Conservation (phyloP, 2,329 filamentous ascomycete species). For the Colletotrichum camelliae region DNA sequence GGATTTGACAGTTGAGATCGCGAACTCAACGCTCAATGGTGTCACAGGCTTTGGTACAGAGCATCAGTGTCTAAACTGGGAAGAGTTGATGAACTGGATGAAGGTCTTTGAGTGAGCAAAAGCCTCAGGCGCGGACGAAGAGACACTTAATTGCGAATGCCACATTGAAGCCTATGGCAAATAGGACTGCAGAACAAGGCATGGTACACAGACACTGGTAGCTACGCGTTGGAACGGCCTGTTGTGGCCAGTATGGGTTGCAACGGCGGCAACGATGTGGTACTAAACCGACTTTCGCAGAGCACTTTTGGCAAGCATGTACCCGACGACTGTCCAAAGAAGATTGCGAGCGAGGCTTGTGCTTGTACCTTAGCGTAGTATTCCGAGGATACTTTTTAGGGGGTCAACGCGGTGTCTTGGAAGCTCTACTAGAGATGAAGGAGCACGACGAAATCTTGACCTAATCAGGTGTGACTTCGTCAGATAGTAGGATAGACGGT, state of each 20-base stretch:
- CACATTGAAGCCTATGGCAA: background rate
- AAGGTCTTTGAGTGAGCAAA: background rate
- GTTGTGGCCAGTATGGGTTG: background rate
- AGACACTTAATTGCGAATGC: background rate
- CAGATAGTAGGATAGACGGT: background rate
- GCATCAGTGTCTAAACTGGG: background rate
- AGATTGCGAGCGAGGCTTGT: background rate
- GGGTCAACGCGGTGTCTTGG: background rate
- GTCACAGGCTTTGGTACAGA: background rate
- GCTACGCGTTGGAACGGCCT: background rate
- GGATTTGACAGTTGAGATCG: background rate
- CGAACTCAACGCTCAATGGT: background rate
- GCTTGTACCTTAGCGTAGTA: background rate
- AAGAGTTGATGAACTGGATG: background rate
- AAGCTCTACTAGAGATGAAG: too few species aligned
- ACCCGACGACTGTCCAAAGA: background rate
- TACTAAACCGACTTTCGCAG: background rate
- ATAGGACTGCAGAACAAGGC: too few species aligned
- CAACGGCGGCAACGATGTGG: background rate
- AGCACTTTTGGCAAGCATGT: background rate
- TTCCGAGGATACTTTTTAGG: background rate
- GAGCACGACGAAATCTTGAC: too few species aligned
- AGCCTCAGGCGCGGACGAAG: background rate
- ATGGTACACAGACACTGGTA: background rate
- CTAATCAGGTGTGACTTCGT: background rate